Percentiles rank a stretch among this genome's conserved stretches.
Conservation (phyloP, 2,329 filamentous ascomycete genomes). For the Trichoderma sp. region DNA sequence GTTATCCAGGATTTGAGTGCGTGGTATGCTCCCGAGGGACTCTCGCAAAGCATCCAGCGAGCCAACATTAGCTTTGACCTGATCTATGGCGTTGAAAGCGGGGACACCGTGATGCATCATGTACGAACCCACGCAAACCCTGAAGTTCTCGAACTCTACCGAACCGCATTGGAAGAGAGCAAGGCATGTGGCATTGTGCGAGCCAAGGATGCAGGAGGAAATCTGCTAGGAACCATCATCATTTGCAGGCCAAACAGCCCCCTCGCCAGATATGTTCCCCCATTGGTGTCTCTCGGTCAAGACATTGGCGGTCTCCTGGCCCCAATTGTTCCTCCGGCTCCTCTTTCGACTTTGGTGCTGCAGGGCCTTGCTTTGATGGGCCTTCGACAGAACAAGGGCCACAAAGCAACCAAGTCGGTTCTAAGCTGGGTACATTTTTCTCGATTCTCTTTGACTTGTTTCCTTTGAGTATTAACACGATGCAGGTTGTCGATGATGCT, state of each 20-base stretch:
- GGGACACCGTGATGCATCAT: slow-evolving; percentile 70
- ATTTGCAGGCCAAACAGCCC: slow-evolving; percentile 70
- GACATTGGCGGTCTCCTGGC: slow-evolving; percentile 74
- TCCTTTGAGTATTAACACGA: slow-evolving; percentile 21
- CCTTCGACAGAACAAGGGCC: slow-evolving; percentile 76
- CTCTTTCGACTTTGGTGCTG: slow-evolving; percentile 65
- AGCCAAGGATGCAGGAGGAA: slow-evolving; percentile 67
- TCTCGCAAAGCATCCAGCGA: slow-evolving; percentile 69
- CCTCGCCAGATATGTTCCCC: slow-evolving; percentile 68
- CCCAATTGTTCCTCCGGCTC: slow-evolving; percentile 68
- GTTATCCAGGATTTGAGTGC: slow-evolving; percentile 67
- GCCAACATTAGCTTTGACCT: slow-evolving; percentile 78
- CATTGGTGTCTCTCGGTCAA: slow-evolving; percentile 59
- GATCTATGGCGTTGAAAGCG: slow-evolving; percentile 75
- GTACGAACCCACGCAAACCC: slow-evolving; percentile 72
- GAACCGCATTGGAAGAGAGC: slow-evolving; percentile 67
- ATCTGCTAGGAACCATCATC: slow-evolving; percentile 75
- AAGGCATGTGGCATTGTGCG: slow-evolving; percentile 78
- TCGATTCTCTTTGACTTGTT: neutral
- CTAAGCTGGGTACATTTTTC: slow-evolving; percentile 70
- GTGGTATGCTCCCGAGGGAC: slow-evolving; percentile 75
- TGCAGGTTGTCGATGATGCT: slow-evolving; percentile 65
- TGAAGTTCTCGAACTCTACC: slow-evolving; percentile 77
- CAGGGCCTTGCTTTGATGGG: slow-evolving; percentile 80
- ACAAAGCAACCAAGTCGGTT: slow-evolving; percentile 70